Percentiles rank a stretch among this genome's conserved stretches.
Evolutionary conservation across 1,284 basidiomycete genomes (phyloP).

Genomic region (Rhodotorula sp.): DNA sequence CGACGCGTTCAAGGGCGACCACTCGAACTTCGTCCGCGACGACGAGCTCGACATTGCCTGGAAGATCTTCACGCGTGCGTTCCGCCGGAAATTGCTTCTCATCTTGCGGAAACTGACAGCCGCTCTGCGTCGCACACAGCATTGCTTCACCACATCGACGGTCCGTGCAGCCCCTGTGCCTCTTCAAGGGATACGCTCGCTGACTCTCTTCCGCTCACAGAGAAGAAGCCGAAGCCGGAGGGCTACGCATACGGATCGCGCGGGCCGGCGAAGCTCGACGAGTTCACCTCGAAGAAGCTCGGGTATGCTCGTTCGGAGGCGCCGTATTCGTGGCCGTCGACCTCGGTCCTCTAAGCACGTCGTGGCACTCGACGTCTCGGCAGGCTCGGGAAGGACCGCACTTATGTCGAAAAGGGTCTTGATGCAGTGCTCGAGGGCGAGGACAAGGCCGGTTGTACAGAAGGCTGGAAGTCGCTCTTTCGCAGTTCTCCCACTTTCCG

Average conservation of each 20-base stretch:
- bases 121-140: not conserved
- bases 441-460: not conserved
- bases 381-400: not conserved
- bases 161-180: not conserved
- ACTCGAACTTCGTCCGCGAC: slow-evolving; percentile 77
- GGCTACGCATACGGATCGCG: slow-evolving; percentile 88
- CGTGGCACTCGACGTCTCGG: not conserved
- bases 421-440: too few species aligned
- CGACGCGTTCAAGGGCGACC: slow-evolving; percentile 53
- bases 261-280: slow-evolving; percentile 79
- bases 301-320: slow-evolving; percentile 69
- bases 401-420: too few species aligned
- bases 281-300: slow-evolving; percentile 63
- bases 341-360: slow-evolving; percentile 31
- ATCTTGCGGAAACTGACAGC: slow-evolving; percentile 4
- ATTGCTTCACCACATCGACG: slow-evolving; percentile 5
- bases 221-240: slow-evolving; percentile 63
- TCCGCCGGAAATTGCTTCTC: not conserved
- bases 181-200: not conserved
- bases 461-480: too few species aligned
- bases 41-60: slow-evolving; percentile 93
- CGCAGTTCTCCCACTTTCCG: too few species aligned
- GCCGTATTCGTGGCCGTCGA: slow-evolving; percentile 40
- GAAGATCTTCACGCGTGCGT: slow-evolving; percentile 58
- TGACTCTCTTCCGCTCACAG: slow-evolving; percentile 12